Conservation (phyloP, 345 rosid genomes). For the Brassica carinata region DNA sequence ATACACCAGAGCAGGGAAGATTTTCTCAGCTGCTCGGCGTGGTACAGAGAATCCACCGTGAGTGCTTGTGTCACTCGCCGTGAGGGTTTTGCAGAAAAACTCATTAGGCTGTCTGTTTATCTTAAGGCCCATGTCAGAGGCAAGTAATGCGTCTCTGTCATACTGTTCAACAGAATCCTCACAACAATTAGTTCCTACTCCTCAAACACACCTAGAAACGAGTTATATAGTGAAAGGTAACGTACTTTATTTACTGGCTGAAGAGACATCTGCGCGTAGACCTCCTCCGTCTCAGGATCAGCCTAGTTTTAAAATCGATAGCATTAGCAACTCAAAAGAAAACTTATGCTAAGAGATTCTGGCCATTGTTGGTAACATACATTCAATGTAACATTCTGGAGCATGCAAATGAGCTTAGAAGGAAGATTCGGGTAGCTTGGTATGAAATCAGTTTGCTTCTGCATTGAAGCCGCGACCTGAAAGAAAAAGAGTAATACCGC, state of each 20-base stretch:
- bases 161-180: constrained; percentile 56
- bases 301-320: constrained; percentile 47
- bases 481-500: not conserved
- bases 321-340: constrained; percentile 13
- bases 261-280: constrained; percentile 78
- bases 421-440: constrained; percentile 70
- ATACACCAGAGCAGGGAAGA: constrained; percentile 84
- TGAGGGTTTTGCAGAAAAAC: constrained; percentile 91
- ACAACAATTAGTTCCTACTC: constrained; percentile 8
- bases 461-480: constrained; percentile 79
- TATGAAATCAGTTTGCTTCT: constrained; percentile 49
- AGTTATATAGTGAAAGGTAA: not conserved
- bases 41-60: constrained; percentile 99
- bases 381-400: constrained; percentile 73
- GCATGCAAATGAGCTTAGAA: constrained; percentile 68
- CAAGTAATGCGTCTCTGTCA: constrained; percentile 83
- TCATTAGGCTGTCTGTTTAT: constrained; percentile 71
- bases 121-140: constrained; percentile 88
- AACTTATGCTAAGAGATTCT: not conserved
- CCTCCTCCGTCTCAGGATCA: constrained; percentile 80
- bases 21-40: constrained; percentile 93
- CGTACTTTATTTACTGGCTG: constrained; percentile 60
- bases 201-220: not conserved
- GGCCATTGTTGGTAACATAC: constrained; percentile 35
- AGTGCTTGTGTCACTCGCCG: constrained; percentile 98